Conservation (phyloP, 495 filamentous ascomycete species). For the Penicillium herquei region DNA sequence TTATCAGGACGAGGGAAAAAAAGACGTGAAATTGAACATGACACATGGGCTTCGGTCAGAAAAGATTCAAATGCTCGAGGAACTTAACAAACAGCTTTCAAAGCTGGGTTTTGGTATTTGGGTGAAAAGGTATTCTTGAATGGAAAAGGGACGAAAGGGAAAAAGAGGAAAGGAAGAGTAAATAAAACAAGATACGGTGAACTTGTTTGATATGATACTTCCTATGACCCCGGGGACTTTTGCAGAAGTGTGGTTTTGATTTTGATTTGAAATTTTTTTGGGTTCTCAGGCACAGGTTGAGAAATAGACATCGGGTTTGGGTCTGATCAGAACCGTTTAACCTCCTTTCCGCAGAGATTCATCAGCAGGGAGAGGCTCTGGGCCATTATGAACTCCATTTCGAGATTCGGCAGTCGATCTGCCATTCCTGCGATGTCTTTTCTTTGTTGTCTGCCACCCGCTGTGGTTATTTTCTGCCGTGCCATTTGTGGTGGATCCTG, state of each 20-base stretch:
- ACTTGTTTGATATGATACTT: background rate
- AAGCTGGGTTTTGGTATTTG: background rate
- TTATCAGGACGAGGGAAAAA: background rate
- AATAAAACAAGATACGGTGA: background rate
- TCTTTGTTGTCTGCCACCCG: slow-evolving; percentile 5
- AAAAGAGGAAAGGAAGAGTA: background rate
- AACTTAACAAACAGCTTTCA: background rate
- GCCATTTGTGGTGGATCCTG: slow-evolving; percentile 16
- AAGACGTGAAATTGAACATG: background rate
- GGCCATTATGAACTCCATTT: background rate
- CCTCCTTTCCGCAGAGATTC: slow-evolving; percentile 4
- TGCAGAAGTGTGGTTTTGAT: background rate
- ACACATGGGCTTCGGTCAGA: background rate
- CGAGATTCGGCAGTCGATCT: background rate
- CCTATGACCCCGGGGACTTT: background rate
- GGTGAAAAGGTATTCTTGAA: background rate
- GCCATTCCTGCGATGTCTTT: background rate
- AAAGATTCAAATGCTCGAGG: background rate
- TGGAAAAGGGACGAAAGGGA: background rate
- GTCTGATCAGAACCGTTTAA: background rate
- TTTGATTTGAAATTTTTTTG: background rate
- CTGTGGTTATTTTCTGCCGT: background rate
- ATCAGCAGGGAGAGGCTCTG: background rate
- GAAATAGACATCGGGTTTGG: background rate
- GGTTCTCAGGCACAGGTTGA: background rate